Evolutionary conservation across 2,329 filamentous ascomycete genomes (phyloP).

Genomic region (Periconia macrospinosa): DNA sequence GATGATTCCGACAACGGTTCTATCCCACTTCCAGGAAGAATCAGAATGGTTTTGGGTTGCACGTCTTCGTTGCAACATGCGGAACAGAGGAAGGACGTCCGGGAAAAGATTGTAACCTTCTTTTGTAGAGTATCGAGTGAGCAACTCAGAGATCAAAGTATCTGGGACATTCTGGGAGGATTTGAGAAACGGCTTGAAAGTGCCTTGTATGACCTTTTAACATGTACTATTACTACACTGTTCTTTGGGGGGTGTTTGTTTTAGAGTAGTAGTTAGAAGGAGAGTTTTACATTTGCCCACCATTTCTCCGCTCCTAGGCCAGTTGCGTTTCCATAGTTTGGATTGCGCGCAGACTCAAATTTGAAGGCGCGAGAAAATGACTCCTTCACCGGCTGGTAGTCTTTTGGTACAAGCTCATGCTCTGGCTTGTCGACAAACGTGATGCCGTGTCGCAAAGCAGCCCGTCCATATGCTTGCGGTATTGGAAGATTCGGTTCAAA

Average conservation of each 20-base stretch:
- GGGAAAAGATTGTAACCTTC: conserved; percentile 57
- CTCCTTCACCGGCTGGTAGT: conserved; percentile 27
- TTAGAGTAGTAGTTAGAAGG: not conserved
- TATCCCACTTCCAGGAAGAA: conserved; percentile 39
- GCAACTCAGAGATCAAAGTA: conserved; percentile 52
- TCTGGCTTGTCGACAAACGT: conserved; percentile 41
- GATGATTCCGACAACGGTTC: conserved; percentile 58
- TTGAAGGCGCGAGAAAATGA: conserved; percentile 51
- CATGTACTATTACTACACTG: not conserved
- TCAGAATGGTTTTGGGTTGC: not conserved
- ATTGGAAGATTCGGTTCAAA: conserved; percentile 58
- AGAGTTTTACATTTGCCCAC: conserved; percentile 60
- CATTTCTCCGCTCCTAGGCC: conserved; percentile 57
- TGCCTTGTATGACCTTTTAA: conserved; percentile 59
- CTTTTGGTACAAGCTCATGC: conserved; percentile 22
- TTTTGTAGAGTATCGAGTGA: conserved; percentile 56
- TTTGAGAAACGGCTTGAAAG: conserved; percentile 38
- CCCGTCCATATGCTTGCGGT: conserved; percentile 56
- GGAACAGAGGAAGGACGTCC: conserved; percentile 52
- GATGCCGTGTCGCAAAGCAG: conserved; percentile 57
- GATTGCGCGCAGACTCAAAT: conserved; percentile 49
- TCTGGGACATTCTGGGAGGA: conserved; percentile 44
- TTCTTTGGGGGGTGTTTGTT: not conserved
- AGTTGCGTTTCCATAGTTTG: conserved; percentile 61
- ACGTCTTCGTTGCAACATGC: conserved; percentile 32